phyloP scores from a whole-genome alignment of 176 grass and related monocot species.

The Cymbopogon citratus region DNA sequence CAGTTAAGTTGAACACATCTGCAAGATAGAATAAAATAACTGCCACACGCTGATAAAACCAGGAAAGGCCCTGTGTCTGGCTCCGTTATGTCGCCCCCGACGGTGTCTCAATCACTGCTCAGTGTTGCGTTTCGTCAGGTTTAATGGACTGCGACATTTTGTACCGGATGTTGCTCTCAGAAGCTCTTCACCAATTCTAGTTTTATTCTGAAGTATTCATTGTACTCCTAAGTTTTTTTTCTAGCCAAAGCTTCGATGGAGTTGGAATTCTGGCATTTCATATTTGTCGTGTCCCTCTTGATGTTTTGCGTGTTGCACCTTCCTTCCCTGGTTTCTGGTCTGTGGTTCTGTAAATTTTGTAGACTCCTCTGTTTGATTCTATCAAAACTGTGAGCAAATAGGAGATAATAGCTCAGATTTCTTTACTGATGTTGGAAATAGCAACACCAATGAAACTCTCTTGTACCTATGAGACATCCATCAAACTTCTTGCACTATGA shows the following conservation, averaged over 20 bases:
- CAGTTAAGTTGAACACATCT: background rate
- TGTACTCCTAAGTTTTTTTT: background rate
- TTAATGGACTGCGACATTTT: background rate
- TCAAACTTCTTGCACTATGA: background rate
- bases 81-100: background rate
- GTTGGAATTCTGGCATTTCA: background rate
- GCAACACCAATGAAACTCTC: background rate
- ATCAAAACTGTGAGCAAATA: background rate
- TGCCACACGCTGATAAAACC: background rate
- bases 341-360: background rate
- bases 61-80: background rate
- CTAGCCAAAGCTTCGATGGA: background rate
- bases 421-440: background rate
- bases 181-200: background rate
- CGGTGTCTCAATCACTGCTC: background rate
- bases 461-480: background rate
- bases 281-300: background rate
- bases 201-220: background rate
- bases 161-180: background rate
- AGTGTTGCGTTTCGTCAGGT: background rate
- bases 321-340: background rate
- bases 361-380: background rate
- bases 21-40: conserved; percentile 20
- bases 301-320: background rate
- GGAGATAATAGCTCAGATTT: background rate